Base-by-base conservation (phyloP, 2,329 filamentous ascomycete genomes). In the Pleoardoris graminearum region DNA sequence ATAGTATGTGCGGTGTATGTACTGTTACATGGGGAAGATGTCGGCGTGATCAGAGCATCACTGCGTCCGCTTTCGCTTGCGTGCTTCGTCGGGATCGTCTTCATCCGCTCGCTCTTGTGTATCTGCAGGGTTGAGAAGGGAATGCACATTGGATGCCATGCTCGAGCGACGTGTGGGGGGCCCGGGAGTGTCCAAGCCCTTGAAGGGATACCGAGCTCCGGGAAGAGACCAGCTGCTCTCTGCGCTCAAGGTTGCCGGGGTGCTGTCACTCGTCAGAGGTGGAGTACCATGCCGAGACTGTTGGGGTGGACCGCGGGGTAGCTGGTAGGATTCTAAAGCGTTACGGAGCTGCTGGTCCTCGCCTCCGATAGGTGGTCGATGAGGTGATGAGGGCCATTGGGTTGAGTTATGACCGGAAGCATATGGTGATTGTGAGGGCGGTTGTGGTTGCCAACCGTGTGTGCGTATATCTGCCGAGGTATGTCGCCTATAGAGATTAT, bases 391-490 rank as follows among this genome's bases (percentile, higher is more conserved):
- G 14, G 86, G 85, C 85, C 86, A 89, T 55, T 85, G 84, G 30
- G 79, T 75, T 14, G 81, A 82, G 48, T 80, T 80, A 56, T 84
- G 80, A 10, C 85, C 85, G 3, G 87, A 86, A 7, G 82, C 80
- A 67, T 85, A 89, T 10, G 87, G 89, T 4, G 87, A 88, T 22
- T 83, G 80, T 30, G 70, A 69, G 16, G 75, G 71, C 41, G 66
- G 77, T 58, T 72, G 79, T 7, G 80, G 90, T 69, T 91, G 88
- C 63, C 78, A 92, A 54, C 77, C 77, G 56, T 79, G 76, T 4
- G 77, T 88, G 48, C 94, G 87, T 62, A 99, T 97, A 70, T 99
- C 94, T 53, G 94, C 94, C 33, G 92, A 93, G 1, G 94, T 99
- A 75, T 99, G 94, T 55, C 93, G 85, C 58, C 93, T 86, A 38